A percentile compares a stretch with the other conserved stretches of the same genome.
Evolutionary conservation across 2,329 filamentous ascomycete genomes (phyloP).

Genomic region (Colletotrichum chrysophilum): DNA sequence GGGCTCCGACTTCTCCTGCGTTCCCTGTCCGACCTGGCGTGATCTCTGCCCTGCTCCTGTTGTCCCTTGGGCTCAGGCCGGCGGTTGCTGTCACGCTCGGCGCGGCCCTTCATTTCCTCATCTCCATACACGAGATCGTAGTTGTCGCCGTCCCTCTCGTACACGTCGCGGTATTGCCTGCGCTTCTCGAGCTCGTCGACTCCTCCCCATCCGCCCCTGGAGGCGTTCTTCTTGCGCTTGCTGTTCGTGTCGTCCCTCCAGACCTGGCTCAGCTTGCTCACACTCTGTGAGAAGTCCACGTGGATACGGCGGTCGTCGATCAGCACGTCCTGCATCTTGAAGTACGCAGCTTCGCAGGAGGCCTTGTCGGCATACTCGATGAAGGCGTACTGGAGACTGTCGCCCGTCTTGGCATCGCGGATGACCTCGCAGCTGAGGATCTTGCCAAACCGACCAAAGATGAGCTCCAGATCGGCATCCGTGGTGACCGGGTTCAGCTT

Average conservation of each 20-base stretch:
- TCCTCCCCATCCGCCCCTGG: conserved; percentile 85
- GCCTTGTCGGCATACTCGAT: conserved; percentile 95
- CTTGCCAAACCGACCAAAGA: conserved; percentile 95
- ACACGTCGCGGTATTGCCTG: conserved; percentile 82
- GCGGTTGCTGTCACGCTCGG: conserved; percentile 43
- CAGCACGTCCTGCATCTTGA: conserved; percentile 97
- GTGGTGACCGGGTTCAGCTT: conserved; percentile 97
- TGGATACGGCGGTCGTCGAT: conserved; percentile 98
- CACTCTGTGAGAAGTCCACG: conserved; percentile 97
- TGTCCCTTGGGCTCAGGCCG: conserved; percentile 4
- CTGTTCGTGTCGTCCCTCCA: conserved; percentile 88
- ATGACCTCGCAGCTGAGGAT: conserved; percentile 97
- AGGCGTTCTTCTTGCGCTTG: conserved; percentile 66
- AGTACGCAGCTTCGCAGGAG: conserved; percentile 93
- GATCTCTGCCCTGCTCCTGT: conserved; percentile 17
- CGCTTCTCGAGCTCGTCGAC: conserved; percentile 88
- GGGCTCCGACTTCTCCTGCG: conserved; percentile 52
- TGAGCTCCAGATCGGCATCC: conserved; percentile 92
- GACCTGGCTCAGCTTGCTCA: conserved; percentile 82
- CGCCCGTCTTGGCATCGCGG: conserved; percentile 88
- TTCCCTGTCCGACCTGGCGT: conserved; percentile 3
- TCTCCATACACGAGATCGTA: conserved; percentile 87
- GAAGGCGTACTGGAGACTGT: conserved; percentile 96
- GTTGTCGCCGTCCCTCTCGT: conserved; percentile 46
- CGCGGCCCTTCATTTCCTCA: conserved; percentile 64